A percentile compares a stretch with the other conserved stretches of the same genome.
Conservation (phyloP, 106 monocot species). For the Agapanthus africanus region DNA sequence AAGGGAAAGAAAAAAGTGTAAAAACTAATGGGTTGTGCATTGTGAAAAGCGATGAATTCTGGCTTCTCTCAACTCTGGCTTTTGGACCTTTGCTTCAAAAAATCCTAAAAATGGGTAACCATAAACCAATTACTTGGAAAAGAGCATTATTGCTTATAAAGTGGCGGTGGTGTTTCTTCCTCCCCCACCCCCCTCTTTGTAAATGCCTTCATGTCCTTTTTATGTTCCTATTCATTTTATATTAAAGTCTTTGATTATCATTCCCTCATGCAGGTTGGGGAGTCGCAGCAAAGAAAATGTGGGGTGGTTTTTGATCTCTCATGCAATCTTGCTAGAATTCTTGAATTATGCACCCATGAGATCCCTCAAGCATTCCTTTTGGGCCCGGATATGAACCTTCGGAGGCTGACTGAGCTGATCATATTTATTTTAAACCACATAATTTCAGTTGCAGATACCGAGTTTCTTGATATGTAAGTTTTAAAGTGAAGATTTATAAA, state of each 20-base stretch:
- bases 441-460: constrained; percentile 77
- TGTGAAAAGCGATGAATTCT: too few relatives aligned
- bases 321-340: constrained; percentile 69
- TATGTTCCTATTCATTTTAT: too few relatives aligned
- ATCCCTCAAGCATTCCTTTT: constrained; percentile 83
- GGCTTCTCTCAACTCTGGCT: too few relatives aligned
- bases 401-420: constrained; percentile 78
- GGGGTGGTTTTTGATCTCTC: constrained; percentile 90
- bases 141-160: too few relatives aligned
- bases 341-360: constrained; percentile 84
- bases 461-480: constrained; percentile 93
- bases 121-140: too few relatives aligned
- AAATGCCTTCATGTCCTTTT: too few relatives aligned
- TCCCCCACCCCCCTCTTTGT: too few relatives aligned
- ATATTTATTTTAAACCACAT: constrained; percentile 86
- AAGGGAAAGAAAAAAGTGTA: too few relatives aligned
- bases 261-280: constrained; percentile 47
- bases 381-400: constrained; percentile 86
- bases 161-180: too few relatives aligned
- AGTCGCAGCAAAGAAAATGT: constrained; percentile 91
- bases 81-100: too few relatives aligned
- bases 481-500: not conserved
- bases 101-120: too few relatives aligned
- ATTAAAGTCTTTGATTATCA: not conserved
- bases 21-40: too few relatives aligned